phyloP scores from a whole-genome alignment of 331 rosid genomes.

The Cydonia oblonga region DNA sequence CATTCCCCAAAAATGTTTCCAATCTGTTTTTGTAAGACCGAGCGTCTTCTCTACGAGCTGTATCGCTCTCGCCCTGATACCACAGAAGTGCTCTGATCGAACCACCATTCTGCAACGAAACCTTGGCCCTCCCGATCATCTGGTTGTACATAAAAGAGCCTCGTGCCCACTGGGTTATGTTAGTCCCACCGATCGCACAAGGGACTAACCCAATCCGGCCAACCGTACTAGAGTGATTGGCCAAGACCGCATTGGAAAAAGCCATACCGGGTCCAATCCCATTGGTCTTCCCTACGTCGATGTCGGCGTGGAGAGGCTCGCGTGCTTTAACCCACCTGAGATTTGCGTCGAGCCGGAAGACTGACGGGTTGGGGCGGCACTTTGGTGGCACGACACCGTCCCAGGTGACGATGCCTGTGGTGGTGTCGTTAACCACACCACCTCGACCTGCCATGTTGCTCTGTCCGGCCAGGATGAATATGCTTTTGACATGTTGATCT shows the following conservation, averaged over 20 bases:
- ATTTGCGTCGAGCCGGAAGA: constrained; percentile 33
- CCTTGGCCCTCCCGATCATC: constrained; percentile 48
- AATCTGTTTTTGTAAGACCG: constrained; percentile 26
- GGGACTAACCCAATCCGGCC: constrained; percentile 65
- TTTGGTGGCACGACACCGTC: constrained; percentile 49
- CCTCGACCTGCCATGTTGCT: constrained; percentile 98
- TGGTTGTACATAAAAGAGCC: constrained; percentile 42
- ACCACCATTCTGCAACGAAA: constrained; percentile 31
- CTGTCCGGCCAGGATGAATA: constrained; percentile 81
- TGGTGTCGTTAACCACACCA: constrained; percentile 29
- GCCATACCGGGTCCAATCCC: constrained; percentile 76
- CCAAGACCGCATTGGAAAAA: constrained; percentile 43
- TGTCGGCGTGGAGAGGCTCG: constrained; percentile 73
- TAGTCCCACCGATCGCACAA: constrained; percentile 75
- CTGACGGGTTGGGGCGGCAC: constrained; percentile 28
- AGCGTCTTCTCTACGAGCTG: constrained; percentile 29
- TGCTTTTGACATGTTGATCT: constrained; percentile 3
- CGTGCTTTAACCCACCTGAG: constrained; percentile 54
- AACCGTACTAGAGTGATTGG: background rate
- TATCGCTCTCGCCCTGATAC: constrained; percentile 82
- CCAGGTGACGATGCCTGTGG: constrained; percentile 34
- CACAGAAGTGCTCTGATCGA: constrained; percentile 43
- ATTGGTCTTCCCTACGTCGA: constrained; percentile 34
- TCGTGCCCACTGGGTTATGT: constrained; percentile 50
- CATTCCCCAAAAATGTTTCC: constrained; percentile 37